Conservation (phyloP, 768 basidiomycete species). For the Lentinula edodes region DNA sequence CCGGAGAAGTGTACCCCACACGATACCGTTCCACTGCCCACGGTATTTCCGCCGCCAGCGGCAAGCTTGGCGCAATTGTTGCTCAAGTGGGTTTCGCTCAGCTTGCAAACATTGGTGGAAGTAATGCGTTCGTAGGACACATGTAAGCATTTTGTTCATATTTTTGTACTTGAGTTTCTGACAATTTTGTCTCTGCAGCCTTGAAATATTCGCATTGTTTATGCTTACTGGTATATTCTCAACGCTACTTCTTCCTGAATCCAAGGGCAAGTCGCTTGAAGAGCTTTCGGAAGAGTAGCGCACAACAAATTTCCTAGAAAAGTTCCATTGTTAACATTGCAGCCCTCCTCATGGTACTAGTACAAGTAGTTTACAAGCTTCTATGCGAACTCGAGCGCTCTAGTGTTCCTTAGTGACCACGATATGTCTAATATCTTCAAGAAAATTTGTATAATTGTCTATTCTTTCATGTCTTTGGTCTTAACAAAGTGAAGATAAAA, state of each 20-base stretch:
- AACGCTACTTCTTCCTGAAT: slow-evolving; percentile 76
- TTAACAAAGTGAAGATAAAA: no score
- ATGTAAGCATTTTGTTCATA: slow-evolving; percentile 36
- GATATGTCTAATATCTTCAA: no score
- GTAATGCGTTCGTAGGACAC: slow-evolving; percentile 55
- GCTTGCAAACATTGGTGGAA: slow-evolving; percentile 64
- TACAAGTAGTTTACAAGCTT: no score
- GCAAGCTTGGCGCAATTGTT: slow-evolving; percentile 80
- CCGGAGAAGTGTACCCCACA: slow-evolving; percentile 83
- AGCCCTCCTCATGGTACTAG: no score
- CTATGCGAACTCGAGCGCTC: no score
- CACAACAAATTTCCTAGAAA: no score
- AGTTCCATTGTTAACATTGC: no score
- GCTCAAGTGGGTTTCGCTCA: slow-evolving; percentile 74
- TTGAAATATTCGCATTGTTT: slow-evolving; percentile 81
- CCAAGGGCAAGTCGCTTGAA: slow-evolving; percentile 61
- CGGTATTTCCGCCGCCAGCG: slow-evolving; percentile 78
- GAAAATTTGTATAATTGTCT: no score
- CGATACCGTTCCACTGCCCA: slow-evolving; percentile 84
- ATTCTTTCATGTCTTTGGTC: no score
- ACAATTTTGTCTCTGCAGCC: slow-evolving; percentile 25
- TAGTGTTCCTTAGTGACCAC: no score
- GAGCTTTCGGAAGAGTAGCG: slow-evolving; percentile 59
- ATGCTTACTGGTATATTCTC: slow-evolving; percentile 85
- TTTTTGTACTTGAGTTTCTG: not conserved